Evolutionary conservation across 2,329 filamentous ascomycete species (phyloP), one percentile per base, ranked within the genome.

Genomic region (Colletotrichum orbiculare): DNA sequence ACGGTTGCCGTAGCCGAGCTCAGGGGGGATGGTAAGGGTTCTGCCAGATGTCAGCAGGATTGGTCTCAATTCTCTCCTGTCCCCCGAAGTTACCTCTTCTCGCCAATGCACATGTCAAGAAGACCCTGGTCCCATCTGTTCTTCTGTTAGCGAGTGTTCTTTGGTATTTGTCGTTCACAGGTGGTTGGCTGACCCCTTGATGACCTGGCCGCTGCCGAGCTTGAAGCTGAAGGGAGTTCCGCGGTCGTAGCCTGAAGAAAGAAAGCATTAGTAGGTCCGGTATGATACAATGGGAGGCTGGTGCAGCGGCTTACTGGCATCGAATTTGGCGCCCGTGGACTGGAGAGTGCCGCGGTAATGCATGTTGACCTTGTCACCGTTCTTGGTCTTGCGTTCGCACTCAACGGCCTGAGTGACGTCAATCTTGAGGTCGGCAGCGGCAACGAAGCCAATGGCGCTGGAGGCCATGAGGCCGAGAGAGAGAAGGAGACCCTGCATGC

Each of bases 71-170:
- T 25, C 25, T n/a, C 15, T 35, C 35, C 42, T 17, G n/a, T 10
- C 43, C 46, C 64, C 4, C 25, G 25, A 52, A 41, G 71, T 79
- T 72, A 83, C 84, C 86, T 87, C 84, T 94, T 95, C 84, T 98
- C 95, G 68, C 96, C 95, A 71, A 96, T 91, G 80, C 96, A 98
- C 94, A 98, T 97, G 74, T 92, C 92, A 58, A 96, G 72, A 43
- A 98, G 85, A 54, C 95, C 95, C 75, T 96, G 80, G 73, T 98
- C 95, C 95, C 94, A 97, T 74, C 90, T 92, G 67, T 48, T 59
- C 33, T 34, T 43, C 68, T 15, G 71, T 72, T 71, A 72, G 69
- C 46, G 63, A 45, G 41, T 8, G 5, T 17, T 1, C 37, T 8
- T 25, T 25, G 6, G 15, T 38, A 43, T 35, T 42, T 12, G 41